Conservation (phyloP, 73 alveolate species). For the Paramecium sexaurelia region DNA sequence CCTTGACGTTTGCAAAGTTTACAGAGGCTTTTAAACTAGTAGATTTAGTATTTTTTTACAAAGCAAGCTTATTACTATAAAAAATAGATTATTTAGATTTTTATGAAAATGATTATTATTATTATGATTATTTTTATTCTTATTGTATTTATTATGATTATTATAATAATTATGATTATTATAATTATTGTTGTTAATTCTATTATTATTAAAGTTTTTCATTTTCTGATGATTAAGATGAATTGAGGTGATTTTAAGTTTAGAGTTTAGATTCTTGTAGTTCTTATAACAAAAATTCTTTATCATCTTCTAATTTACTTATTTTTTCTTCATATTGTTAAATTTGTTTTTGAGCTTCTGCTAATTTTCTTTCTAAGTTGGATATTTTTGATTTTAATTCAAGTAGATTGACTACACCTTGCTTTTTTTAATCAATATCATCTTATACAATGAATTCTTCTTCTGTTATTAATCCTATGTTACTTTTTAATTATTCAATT, state of each 20-base stretch:
- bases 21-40: not conserved
- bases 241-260: not conserved
- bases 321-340: not conserved
- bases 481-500: not conserved
- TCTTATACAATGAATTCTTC: not conserved
- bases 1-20: not conserved
- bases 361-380: not conserved
- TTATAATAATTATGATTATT: not conserved
- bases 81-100: too few species aligned
- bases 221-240: not conserved
- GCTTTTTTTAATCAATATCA: not conserved
- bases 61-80: too few species aligned
- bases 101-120: not conserved
- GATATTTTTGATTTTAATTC: not conserved
- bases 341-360: not conserved
- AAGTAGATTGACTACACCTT: not conserved
- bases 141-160: too few species aligned
- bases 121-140: not conserved
- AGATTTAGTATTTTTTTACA: not conserved
- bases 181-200: not conserved
- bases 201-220: not conserved
- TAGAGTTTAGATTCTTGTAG: not conserved
- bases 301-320: slow-evolving; percentile 20
- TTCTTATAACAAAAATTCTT: not conserved
- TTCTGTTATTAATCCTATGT: not conserved